These are phyloP conservation scores for Musa beccarii DNA, from an alignment of 176 grass and related monocot genomes.

Conservation along the genomic window DNA sequence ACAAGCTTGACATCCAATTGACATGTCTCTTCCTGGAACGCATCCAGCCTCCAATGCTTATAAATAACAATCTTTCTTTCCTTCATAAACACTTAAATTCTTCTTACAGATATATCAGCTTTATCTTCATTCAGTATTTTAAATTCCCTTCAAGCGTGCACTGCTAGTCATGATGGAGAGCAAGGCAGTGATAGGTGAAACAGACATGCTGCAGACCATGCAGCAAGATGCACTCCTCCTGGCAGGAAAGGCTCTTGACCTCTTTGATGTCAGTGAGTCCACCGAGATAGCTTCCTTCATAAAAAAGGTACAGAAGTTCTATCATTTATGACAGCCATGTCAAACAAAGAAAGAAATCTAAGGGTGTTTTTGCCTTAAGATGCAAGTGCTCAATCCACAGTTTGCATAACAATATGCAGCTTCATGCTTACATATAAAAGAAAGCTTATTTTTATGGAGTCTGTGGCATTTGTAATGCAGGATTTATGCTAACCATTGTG, in stretches of 20 bases:
- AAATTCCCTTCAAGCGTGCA: background rate
- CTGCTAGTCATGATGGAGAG: constrained; percentile 41
- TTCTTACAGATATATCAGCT: background rate
- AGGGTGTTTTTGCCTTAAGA: background rate
- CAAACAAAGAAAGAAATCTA: background rate
- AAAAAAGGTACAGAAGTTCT: constrained; percentile 38
- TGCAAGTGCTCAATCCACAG: background rate
- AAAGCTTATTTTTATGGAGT: background rate
- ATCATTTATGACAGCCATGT: background rate
- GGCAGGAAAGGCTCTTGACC: constrained; percentile 43
- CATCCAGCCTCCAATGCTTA: background rate
- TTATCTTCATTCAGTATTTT: background rate
- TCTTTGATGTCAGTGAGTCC: constrained; percentile 37
- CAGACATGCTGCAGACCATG: constrained; percentile 43
- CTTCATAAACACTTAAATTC: background rate
- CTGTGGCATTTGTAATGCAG: background rate
- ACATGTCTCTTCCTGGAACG: background rate
- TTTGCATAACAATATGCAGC: background rate
- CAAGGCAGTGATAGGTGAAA: constrained; percentile 52
- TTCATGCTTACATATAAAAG: background rate
- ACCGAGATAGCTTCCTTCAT: constrained; percentile 45
- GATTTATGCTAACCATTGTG: background rate
- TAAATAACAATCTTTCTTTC: background rate
- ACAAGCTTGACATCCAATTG: background rate
- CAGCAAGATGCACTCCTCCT: constrained; percentile 36